Evolutionary conservation across 495 filamentous ascomycete genomes (phyloP), one percentile per base, ranked within the genome.

Genomic region (Hypoxylon trugodes): DNA sequence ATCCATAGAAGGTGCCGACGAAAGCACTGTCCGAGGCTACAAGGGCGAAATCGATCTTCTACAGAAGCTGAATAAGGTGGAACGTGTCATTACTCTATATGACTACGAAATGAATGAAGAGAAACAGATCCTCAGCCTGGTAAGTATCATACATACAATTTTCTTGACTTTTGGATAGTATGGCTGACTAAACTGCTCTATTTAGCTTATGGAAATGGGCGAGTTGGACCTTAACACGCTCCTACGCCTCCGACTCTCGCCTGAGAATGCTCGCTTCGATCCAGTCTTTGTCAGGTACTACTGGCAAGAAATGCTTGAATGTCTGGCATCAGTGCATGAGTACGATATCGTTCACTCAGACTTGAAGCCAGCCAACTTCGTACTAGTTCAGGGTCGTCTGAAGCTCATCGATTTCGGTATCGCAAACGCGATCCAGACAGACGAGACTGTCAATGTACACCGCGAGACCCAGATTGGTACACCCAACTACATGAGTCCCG

Each of bases 251-350:
- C 85, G 87, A 30, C 86, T 89, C 24, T 88, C 90, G 43, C 79
- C 86, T 0, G 91, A 93, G 65, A 86, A 90, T 56, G 85, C 90
- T 28, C 78, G 77, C 22, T 89, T 98, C 54, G 95, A 98, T 70
- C 81, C 90, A 7, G 89, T 87, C 45, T 98, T 97, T 66, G 90
- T 93, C n/a, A 89, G 95, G 6, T 92, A 91, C 76, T 96, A 96
- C 79, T 98, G 95, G 95, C 92, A 93, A 69, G 95, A 98, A 76
- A 98, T 98, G 96, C 89, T 98, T 3, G 91, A 96, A 68, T 98
- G 95, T 74, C 88, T 98, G 3, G 84, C 90, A 47, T 84, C 93
- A 2, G 92, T 98, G 0, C 95, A 98, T 70, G 82, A 87, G 0
- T 79, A 87, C 65, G 93, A 96, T 72, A 92, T 98, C 46, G 93